Evolutionary conservation across 2,329 filamentous ascomycete species (phyloP).

Genomic region (Furcasterigmium sp.): DNA sequence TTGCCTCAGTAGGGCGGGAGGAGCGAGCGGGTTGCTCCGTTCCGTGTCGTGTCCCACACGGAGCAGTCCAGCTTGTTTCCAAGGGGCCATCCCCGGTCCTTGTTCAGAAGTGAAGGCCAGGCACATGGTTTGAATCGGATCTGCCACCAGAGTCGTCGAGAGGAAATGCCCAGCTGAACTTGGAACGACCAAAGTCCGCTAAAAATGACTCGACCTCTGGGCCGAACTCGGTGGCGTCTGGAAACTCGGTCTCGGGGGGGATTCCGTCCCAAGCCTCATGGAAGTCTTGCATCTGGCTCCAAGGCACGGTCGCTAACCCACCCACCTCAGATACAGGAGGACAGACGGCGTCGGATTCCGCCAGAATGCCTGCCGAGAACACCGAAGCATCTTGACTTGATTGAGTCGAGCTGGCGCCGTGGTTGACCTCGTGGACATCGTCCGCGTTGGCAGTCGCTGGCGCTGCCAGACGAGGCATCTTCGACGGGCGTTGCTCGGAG

Average conservation of each 20-base stretch:
- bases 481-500: conserved; percentile 7
- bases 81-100: not conserved
- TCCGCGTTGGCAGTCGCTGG: not conserved
- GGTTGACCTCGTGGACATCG: not conserved
- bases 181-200: conserved; percentile 10
- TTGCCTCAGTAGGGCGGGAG: no score
- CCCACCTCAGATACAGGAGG: no score
- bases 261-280: not conserved
- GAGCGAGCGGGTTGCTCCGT: no score
- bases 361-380: no score
- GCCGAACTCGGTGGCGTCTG: not conserved
- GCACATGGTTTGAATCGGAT: not conserved
- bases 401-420: not conserved
- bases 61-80: no score
- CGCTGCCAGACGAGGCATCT: conserved; percentile 4
- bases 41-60: no score
- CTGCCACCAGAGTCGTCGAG: not conserved
- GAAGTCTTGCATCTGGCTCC: not conserved
- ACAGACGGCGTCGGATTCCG: not conserved
- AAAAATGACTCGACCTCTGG: conserved; percentile 10
- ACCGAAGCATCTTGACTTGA: not conserved
- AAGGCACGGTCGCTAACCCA: not conserved
- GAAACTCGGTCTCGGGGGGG: not conserved
- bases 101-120: not conserved
- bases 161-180: conserved; percentile 11